A percentile compares a stretch with the other conserved stretches of the same genome.
Conservation (phyloP, 148 eudicot genomes). For the Chenopodium quinoa region DNA sequence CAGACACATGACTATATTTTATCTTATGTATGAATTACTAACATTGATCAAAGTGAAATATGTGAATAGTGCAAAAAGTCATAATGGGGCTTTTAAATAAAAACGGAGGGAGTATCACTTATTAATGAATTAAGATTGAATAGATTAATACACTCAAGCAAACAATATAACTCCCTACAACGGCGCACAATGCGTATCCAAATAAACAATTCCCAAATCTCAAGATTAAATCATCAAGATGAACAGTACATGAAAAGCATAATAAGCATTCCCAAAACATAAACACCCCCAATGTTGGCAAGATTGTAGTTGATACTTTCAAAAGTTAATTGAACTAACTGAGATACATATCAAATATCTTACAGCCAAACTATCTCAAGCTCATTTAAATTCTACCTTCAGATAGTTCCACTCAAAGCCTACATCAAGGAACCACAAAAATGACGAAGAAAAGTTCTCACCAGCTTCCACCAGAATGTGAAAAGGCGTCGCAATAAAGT, state of each 20-base stretch:
- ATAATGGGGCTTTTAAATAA: too few species aligned
- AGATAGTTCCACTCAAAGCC: neutral
- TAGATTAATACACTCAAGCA: neutral
- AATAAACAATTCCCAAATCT: neutral
- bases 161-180: too few species aligned
- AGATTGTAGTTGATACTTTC: neutral
- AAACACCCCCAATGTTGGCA: neutral
- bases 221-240: neutral
- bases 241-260: neutral
- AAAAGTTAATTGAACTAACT: neutral
- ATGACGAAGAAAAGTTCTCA: neutral
- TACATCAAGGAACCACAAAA: neutral
- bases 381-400: neutral
- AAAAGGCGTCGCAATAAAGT: neutral
- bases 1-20: too few species aligned
- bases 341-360: neutral
- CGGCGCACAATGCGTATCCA: too few species aligned
- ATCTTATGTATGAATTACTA: too few species aligned
- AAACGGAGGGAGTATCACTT: neutral
- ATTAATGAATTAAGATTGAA: neutral
- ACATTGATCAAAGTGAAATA: too few species aligned
- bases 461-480: neutral
- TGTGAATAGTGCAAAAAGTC: too few species aligned
- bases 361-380: neutral
- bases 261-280: neutral